Evolutionary conservation across 441 rosid genomes (phyloP).

Genomic region (Adansonia rubrostipa): DNA sequence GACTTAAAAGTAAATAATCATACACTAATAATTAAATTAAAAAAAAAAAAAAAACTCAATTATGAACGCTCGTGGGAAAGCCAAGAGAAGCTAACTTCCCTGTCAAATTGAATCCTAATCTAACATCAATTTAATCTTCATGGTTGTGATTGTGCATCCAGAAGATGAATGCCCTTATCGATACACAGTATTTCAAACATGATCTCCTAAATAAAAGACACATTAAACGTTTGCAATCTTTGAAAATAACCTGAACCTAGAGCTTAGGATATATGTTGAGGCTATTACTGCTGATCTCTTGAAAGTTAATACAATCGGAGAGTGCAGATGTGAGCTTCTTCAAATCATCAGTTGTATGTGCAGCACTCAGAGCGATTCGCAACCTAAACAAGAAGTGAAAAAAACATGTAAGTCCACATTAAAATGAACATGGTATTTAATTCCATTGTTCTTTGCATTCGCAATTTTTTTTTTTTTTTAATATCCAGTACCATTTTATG

Average conservation of each 20-base stretch:
- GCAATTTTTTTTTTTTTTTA: neutral
- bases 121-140: neutral
- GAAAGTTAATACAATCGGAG: slow-evolving; percentile 54
- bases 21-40: no score
- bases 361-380: slow-evolving; percentile 71
- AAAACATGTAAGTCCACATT: neutral
- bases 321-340: slow-evolving; percentile 69
- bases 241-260: slow-evolving; percentile 28
- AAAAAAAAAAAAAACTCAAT: no score
- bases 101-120: neutral
- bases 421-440: slow-evolving; percentile 2
- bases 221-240: neutral
- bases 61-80: no score
- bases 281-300: slow-evolving; percentile 39
- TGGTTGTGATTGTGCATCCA: neutral
- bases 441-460: neutral
- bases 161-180: neutral
- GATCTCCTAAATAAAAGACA: neutral
- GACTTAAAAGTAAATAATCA: no score
- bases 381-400: slow-evolving; percentile 44
- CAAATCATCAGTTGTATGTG: slow-evolving; percentile 75
- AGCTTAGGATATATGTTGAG: slow-evolving; percentile 55
- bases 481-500: neutral
- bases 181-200: neutral
- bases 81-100: slow-evolving; percentile 25